These are phyloP conservation scores for Antarctomyces pellizariae DNA, from an alignment of 495 filamentous ascomycete species.

Conservation along the genomic window DNA sequence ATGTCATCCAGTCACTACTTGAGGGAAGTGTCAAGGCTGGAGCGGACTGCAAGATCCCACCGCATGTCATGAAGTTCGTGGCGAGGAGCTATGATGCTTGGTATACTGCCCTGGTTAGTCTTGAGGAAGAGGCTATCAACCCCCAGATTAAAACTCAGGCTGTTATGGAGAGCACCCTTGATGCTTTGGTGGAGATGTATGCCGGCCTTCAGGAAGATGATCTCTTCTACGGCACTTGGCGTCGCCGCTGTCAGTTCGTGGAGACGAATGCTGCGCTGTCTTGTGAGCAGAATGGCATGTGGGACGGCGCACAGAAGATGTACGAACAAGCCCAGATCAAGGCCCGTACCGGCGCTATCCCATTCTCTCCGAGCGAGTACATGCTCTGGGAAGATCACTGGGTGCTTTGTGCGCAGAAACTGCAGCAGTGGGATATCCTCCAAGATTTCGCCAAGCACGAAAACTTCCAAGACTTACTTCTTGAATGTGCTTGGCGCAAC, in stretches of 20 bases:
- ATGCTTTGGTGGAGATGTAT: slow-evolving; percentile 82
- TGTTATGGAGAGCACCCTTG: slow-evolving; percentile 80
- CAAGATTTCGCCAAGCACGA: slow-evolving; percentile 98
- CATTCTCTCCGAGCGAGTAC: slow-evolving; percentile 91
- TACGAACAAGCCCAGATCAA: slow-evolving; percentile 96
- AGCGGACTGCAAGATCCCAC: slow-evolving; percentile 76
- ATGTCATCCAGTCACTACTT: slow-evolving; percentile 77
- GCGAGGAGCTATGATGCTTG: slow-evolving; percentile 82
- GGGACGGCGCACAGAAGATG: slow-evolving; percentile 90
- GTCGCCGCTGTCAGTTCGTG: slow-evolving; percentile 78
- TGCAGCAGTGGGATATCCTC: slow-evolving; percentile 96
- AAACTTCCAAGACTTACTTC: slow-evolving; percentile 88
- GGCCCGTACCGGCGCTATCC: slow-evolving; percentile 72
- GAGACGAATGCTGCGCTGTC: slow-evolving; percentile 93
- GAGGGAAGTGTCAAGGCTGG: slow-evolving; percentile 60
- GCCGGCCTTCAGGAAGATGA: slow-evolving; percentile 79
- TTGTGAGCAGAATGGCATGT: slow-evolving; percentile 97
- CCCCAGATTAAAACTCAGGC: slow-evolving; percentile 62
- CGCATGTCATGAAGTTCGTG: slow-evolving; percentile 84
- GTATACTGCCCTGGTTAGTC: slow-evolving; percentile 68
- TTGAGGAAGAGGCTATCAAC: slow-evolving; percentile 65
- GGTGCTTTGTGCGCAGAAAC: slow-evolving; percentile 89
- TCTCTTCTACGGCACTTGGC: slow-evolving; percentile 94
- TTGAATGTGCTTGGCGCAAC: slow-evolving; percentile 86
- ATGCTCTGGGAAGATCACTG: slow-evolving; percentile 99